Evolutionary conservation across 2,329 filamentous ascomycete genomes (phyloP), one percentile per base, ranked within the genome.

Genomic region (Seiridium unicorne): DNA sequence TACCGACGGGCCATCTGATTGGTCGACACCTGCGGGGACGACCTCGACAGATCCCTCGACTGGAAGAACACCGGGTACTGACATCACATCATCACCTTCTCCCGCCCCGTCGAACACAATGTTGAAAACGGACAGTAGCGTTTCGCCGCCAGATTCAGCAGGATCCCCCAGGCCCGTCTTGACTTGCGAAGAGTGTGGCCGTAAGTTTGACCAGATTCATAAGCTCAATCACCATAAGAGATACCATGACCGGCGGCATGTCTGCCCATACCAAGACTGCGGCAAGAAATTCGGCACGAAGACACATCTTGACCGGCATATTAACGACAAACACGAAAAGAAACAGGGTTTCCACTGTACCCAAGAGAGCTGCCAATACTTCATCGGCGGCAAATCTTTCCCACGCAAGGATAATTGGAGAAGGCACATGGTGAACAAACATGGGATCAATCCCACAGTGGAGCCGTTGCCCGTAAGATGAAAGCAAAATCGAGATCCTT

Each of bases 361-460:
- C 0, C 77, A 84, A 4, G 75, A 74, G 2, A 78, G 78, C 5
- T 87, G 84, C 65, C 76, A 81, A 4, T 87, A 84, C 67, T 86
- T 83, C n/a, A 79, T 77, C 59, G 84, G 84, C 7, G 82, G 84
- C 58, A 86, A 84, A 63, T 82, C 81, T 0, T 87, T 87, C 64
- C 83, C 84, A 1, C 75, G 84, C 57, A 87, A 87, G 67, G 84
- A 87, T 66, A 87, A 87, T 70, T 87, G 84, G 84, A 81, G 84
- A 65, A 74, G 84, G 59, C 84, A 87, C 67, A 86, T 87, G 83
- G 75, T 79, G 42, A 86, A 86, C 69, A 86, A 85, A 64, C 84
- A 87, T 57, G 66, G 65, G 13, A 64, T 65, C 3, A 66, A 63
- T 56, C 60, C 68, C 26, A 38, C 31, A 38, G 36, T 51, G 31